Evolutionary conservation across 805 yeast genomes (phyloP), one percentile per base, ranked within the genome.

Genomic region (Pichia kluyveri): DNA sequence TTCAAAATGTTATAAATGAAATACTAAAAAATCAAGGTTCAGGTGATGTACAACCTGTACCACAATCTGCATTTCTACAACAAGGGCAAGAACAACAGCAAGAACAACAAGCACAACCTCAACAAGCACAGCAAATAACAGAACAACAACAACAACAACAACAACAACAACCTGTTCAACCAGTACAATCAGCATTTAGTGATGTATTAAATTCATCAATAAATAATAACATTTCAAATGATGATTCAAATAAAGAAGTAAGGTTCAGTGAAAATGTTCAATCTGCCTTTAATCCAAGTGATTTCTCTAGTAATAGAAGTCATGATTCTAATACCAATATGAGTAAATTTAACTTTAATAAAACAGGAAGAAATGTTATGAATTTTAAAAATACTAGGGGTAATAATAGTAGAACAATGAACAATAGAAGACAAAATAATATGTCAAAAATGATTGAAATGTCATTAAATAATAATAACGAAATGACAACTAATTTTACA

Each of bases 1-100:
- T 84, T 15, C 73, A 75, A 46, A 69, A 73, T 26, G 76, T 84
- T 2, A 80, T 76, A 54, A 65, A 70, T 39, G 89, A 84, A 42
- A 69, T 86, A 40, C 68, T 70, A 43, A 70, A 49, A 43, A 44
- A 42, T 26, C 54, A 48, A 32, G 49, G 44, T 8, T 23, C 49
- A 23, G 37, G 36, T 14, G 49, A 36, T 15, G 46, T 43, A n/a
- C 48, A 30, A 30, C 32, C 32, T 30, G 5, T 30, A 30, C 32
- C 14, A 10, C 32, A 30, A 30, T 30, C 32, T 10, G 14, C 10
- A 10, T 30, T 30, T 4, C 4, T 39, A 12, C 48, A 44, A 27
- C 44, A 42, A 23, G 53, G 55, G 42, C 51, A 52, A 42, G 54
- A 43, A 41, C 59, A 44, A 40, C 54, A 46, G 30, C 55, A 48